Percentiles rank a stretch among this genome's conserved stretches.
Conservation (phyloP, 78 protist genomes). For the Dictyostelium firmibasis region DNA sequence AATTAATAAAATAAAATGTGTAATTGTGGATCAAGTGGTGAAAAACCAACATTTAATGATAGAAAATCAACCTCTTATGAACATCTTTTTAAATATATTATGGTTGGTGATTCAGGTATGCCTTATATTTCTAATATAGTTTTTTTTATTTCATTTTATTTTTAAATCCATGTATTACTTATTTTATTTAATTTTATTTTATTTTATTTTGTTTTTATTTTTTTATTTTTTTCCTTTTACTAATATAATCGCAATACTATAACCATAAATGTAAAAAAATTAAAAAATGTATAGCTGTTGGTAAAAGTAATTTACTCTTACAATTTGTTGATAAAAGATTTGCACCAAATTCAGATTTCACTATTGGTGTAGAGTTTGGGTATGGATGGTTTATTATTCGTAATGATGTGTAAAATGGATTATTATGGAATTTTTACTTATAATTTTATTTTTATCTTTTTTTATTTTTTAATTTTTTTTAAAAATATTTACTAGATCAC, state of each 20-base stretch:
- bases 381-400: background rate
- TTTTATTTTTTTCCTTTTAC: background rate
- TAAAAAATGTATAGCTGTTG: constrained; percentile 85
- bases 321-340: constrained; percentile 98
- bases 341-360: constrained; percentile 97
- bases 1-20: constrained; percentile 23
- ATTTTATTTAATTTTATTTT: background rate
- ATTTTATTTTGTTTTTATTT: background rate
- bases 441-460: no score
- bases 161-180: no score
- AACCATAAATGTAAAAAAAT: background rate
- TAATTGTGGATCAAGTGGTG: background rate
- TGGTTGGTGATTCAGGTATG: constrained; percentile 86
- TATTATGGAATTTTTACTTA: no score
- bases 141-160: background rate
- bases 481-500: constrained; percentile 81
- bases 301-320: constrained; percentile 96
- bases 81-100: constrained; percentile 81
- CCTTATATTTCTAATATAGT: no score
- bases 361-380: constrained; percentile 99
- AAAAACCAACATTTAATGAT: constrained; percentile 9
- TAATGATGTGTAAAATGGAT: no score
- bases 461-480: background rate
- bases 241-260: no score
- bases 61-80: constrained; percentile 49